phyloP scores from a whole-genome alignment of 1,139 yeast species.

The Meyerozyma elateridarum region DNA sequence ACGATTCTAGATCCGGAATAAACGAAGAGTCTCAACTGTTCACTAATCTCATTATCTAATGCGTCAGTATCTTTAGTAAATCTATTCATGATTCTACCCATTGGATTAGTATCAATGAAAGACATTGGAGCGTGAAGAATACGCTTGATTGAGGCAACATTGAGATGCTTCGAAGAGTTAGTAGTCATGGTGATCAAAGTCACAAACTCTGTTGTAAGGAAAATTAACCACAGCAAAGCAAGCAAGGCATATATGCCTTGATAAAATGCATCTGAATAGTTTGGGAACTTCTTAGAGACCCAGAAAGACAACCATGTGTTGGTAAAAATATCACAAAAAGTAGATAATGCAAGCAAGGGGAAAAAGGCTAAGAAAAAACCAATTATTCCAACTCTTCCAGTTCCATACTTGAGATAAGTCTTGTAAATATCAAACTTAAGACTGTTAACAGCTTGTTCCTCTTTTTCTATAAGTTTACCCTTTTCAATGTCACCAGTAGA shows the following conservation, averaged over 20 bases:
- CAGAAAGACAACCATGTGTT: slow-evolving; percentile 16
- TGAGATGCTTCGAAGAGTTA: slow-evolving; percentile 27
- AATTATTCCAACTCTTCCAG: slow-evolving; percentile 20
- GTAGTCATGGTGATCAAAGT: slow-evolving; percentile 53
- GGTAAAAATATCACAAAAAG: slow-evolving; percentile 11
- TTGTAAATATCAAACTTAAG: slow-evolving; percentile 18
- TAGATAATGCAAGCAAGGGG: slow-evolving; percentile 3
- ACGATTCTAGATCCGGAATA: slow-evolving; percentile 12
- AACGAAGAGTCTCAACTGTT: slow-evolving; percentile 13
- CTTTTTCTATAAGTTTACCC: slow-evolving; percentile 25
- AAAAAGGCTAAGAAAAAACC: slow-evolving; percentile 10
- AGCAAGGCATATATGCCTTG: slow-evolving; percentile 27
- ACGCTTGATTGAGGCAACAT: slow-evolving; percentile 49
- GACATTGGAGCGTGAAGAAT: slow-evolving; percentile 35
- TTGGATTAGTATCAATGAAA: slow-evolving; percentile 15
- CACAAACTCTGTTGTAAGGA: slow-evolving; percentile 48
- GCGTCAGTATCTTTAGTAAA: slow-evolving; percentile 17
- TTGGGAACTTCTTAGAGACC: slow-evolving; percentile 10
- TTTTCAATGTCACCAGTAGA: slow-evolving; percentile 12
- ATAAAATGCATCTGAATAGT: slow-evolving; percentile 16
- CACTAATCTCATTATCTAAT: slow-evolving; percentile 16
- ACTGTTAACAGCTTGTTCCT: slow-evolving; percentile 28
- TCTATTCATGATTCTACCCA: slow-evolving; percentile 16
- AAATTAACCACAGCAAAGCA: slow-evolving; percentile 39
- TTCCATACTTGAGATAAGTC: slow-evolving; percentile 32